Evolutionary conservation across 1,284 basidiomycete genomes (phyloP), one percentile per base, ranked within the genome.

Genomic region (Thelephora terrestris): DNA sequence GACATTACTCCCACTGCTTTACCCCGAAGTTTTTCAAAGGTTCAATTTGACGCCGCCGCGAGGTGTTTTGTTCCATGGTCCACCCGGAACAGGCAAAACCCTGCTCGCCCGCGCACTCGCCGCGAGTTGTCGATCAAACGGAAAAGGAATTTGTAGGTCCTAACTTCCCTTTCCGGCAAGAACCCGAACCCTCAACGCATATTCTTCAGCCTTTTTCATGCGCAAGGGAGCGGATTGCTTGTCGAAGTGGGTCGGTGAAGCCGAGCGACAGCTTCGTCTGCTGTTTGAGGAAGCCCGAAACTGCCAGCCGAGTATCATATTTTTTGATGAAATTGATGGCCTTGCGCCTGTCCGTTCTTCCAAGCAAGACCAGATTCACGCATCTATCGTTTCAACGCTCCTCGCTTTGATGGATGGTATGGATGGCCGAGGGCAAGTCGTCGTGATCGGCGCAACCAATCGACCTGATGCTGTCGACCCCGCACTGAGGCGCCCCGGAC

Each of bases 161-260:
- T 5, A 24, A 14, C 3, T 20, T 18, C 51, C n/a, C 32, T 24
- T 43, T 17, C 47, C 29, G 20, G 37, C 17, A 32, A 32, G 6
- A 9, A 6, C 14, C 48, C 4, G 7, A 32, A 7, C 48, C 12
- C 46, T 45, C 47, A 5, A 20, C 29, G 42, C 18, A 46, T 18
- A 52, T 24, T 47, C 17, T 37, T 44, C 37, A 92, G 90, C 93
- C 2, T 99, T 99, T 73, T 99, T 97, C 75, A 99, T 99, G 96
- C 88, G 96, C 45, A 99, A 99, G 68, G 96, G 96, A 36, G 96
- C 96, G 20, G 96, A 99, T 65, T 93, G 91, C 57, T 75, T 99
- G 23, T 96, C 92, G 6, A 99, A 99, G 69, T 99, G 96, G 96
- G 95, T 99, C 10, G 96, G 96, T 50, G 96, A 99, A 68, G 96